Evolutionary conservation across 2,329 filamentous ascomycete species (phyloP).

Genomic region (Ophiostoma ips): DNA sequence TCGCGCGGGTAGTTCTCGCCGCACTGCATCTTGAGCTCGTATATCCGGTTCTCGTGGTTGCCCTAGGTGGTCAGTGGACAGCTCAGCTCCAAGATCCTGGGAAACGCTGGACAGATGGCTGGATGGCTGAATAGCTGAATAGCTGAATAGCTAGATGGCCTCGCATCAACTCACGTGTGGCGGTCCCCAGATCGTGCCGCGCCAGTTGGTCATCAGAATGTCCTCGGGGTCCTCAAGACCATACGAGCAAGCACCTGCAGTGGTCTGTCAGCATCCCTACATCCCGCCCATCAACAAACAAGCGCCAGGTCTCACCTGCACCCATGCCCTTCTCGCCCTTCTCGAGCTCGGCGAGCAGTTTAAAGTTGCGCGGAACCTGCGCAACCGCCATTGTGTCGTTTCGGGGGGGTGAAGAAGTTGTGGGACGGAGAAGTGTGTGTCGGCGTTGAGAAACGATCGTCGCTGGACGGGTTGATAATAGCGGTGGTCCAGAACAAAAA

Average conservation of each 20-base stretch:
- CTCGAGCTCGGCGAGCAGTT: slow-evolving; percentile 91
- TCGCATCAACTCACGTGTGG: slow-evolving; percentile 59
- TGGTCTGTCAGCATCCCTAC: too few relatives aligned
- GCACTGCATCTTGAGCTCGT: slow-evolving; percentile 95
- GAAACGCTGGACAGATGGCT: too few relatives aligned
- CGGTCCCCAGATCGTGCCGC: slow-evolving; percentile 90
- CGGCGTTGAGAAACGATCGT: neutral
- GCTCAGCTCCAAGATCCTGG: too few relatives aligned
- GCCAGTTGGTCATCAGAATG: slow-evolving; percentile 96
- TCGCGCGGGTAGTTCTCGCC: slow-evolving; percentile 76
- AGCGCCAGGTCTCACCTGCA: slow-evolving; percentile 63
- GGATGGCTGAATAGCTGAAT: too few relatives aligned
- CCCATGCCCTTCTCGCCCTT: slow-evolving; percentile 97
- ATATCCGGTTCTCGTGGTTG: slow-evolving; percentile 93
- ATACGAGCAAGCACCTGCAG: slow-evolving; percentile 84
- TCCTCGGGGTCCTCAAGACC: slow-evolving; percentile 90
- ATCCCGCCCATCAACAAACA: too few relatives aligned
- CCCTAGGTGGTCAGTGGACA: slow-evolving; percentile 38
- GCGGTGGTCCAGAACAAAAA: neutral
- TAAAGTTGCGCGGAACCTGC: slow-evolving; percentile 85
- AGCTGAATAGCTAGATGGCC: neutral
- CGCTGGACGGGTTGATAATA: neutral
- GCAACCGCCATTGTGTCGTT: slow-evolving; percentile 21
- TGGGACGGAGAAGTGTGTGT: neutral
- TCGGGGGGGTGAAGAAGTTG: neutral